Evolutionary conservation across 2,329 filamentous ascomycete species (phyloP).

Genomic region (Helminthosporium solani): DNA sequence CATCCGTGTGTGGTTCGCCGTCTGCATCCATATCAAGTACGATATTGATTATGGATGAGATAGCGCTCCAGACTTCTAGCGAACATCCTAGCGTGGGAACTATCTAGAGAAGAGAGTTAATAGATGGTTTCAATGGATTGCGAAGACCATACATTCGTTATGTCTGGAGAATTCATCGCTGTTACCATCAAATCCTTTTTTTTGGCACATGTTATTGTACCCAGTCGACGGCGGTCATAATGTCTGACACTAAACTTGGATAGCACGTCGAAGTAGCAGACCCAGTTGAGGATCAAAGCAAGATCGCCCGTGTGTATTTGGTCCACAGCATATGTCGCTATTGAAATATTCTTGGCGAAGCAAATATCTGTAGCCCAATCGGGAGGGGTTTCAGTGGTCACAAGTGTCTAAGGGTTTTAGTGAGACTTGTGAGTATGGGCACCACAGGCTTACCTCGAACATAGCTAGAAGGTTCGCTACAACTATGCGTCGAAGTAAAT

Average conservation of each 20-base stretch:
- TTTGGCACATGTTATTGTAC: background rate
- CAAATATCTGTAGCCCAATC: background rate
- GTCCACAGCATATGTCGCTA: background rate
- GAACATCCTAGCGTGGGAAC: slow-evolving; percentile 12
- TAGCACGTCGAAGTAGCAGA: slow-evolving; percentile 1
- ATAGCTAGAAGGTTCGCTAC: slow-evolving; percentile 12
- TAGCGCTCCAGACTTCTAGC: slow-evolving; percentile 9
- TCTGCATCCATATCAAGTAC: slow-evolving; percentile 4
- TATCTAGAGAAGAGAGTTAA: slow-evolving; percentile 5
- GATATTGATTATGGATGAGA: slow-evolving; percentile 6
- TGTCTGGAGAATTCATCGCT: background rate
- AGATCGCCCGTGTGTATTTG: background rate
- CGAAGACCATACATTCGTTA: background rate
- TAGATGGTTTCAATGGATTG: background rate
- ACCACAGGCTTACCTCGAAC: slow-evolving; percentile 11
- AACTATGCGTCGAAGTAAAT: slow-evolving; percentile 13
- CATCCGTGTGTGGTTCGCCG: background rate
- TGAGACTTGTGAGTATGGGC: background rate
- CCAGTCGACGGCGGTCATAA: background rate
- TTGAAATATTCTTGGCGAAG: background rate
- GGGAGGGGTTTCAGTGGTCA: background rate
- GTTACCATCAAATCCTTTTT: background rate
- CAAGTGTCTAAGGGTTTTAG: background rate
- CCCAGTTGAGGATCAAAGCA: slow-evolving; percentile 1
- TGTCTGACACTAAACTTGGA: background rate